Conservation (phyloP, 371 early-diverging fungal genomes). For the Polyrhizophydium stewartii region DNA sequence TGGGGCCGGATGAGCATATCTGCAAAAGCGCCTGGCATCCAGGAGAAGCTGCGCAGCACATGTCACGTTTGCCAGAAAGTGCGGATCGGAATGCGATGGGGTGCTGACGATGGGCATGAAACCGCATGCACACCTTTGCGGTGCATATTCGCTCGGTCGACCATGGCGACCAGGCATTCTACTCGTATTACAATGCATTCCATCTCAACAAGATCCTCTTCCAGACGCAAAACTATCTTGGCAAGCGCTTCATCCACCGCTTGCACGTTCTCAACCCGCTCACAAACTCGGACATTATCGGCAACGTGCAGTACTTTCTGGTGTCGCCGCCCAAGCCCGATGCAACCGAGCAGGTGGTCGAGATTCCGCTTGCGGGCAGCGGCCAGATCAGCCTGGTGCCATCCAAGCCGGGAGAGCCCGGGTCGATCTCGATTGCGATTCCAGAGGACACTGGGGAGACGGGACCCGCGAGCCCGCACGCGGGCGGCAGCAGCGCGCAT, state of each 20-base stretch:
- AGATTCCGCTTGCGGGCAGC: conserved; percentile 3
- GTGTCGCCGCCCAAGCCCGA: conserved; percentile 14
- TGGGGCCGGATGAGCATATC: too few species aligned
- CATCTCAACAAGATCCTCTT: conserved; percentile 59
- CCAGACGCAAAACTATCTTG: conserved; percentile 55
- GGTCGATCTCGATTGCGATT: too few species aligned
- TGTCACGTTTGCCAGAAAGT: too few species aligned
- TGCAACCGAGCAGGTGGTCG: not conserved
- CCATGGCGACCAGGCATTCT: conserved; percentile 27
- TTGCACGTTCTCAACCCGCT: conserved; percentile 58
- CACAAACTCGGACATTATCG: conserved; percentile 53
- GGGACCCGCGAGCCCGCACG: not conserved
- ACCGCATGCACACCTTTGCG: too few species aligned
- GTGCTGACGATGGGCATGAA: too few species aligned
- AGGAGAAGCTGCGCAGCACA: too few species aligned
- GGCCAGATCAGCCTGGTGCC: not conserved
- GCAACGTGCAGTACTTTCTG: conserved; percentile 53
- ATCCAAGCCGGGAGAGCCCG: conserved; percentile 6
- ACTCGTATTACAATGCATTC: conserved; percentile 54
- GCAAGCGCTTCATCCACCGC: conserved; percentile 53
- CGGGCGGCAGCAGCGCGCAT: not conserved
- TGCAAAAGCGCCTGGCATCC: too few species aligned
- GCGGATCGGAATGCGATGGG: too few species aligned
- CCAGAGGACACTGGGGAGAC: too few species aligned
- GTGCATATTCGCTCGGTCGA: not conserved